Evolutionary conservation across 1,284 basidiomycete genomes (phyloP).

Genomic region (Crucibulum cyathiforme): DNA sequence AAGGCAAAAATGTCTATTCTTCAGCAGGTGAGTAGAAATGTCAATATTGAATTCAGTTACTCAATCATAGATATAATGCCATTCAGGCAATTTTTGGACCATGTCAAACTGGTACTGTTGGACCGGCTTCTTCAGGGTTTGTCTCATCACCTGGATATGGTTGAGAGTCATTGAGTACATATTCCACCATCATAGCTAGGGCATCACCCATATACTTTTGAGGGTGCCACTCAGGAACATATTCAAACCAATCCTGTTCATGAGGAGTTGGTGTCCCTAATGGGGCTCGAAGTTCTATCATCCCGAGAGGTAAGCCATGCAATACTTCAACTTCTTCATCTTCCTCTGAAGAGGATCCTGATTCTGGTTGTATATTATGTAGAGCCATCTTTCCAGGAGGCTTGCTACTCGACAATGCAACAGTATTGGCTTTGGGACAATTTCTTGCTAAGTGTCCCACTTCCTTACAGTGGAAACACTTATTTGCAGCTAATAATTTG

Average conservation of each 20-base stretch:
- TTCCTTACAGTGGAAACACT: slow-evolving; percentile 19
- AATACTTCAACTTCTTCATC: not conserved
- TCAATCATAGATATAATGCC: not conserved
- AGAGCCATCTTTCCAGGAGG: not conserved
- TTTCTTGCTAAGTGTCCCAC: slow-evolving; percentile 13
- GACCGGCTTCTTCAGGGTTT: not conserved
- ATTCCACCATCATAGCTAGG: not conserved
- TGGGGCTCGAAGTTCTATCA: not conserved
- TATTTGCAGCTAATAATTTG: slow-evolving; percentile 5
- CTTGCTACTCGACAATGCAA: slow-evolving; percentile 2
- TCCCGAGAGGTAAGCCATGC: not conserved
- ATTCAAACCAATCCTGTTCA: not conserved
- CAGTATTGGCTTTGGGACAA: not conserved
- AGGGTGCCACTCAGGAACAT: not conserved
- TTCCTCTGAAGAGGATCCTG: not conserved
- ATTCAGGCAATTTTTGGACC: not conserved
- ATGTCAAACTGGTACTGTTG: not conserved
- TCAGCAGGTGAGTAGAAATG: not conserved
- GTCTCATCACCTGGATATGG: slow-evolving; percentile 9
- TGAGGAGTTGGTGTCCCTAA: not conserved
- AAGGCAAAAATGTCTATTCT: not conserved
- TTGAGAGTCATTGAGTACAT: slow-evolving; percentile 5
- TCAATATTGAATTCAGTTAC: not conserved
- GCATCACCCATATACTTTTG: not conserved
- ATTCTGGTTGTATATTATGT: not conserved